Percentiles rank a stretch among this genome's conserved stretches.
These are phyloP conservation scores for Boletus speciosus DNA, from an alignment of 768 basidiomycete genomes.

Conservation along the genomic window DNA sequence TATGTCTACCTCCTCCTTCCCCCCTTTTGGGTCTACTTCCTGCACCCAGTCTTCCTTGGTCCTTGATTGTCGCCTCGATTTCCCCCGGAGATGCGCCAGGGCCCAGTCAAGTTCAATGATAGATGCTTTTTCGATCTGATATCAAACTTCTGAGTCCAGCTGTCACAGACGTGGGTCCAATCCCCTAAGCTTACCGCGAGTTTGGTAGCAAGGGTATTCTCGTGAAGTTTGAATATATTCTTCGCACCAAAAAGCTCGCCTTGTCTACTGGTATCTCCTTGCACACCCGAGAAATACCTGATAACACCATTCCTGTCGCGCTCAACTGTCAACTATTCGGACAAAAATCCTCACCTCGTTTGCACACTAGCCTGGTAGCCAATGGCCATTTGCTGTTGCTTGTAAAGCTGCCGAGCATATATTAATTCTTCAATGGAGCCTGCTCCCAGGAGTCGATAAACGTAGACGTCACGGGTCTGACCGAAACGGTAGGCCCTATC, in stretches of 20 bases:
- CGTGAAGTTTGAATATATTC: slow-evolving; percentile 81
- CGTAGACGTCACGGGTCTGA: slow-evolving; percentile 80
- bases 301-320: background rate
- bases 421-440: slow-evolving; percentile 87
- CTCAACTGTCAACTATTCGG: background rate
- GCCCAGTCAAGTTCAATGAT: slow-evolving; percentile 80
- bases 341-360: slow-evolving; percentile 51
- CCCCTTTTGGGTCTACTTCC: slow-evolving; percentile 44
- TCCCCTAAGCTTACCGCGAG: slow-evolving; percentile 48
- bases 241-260: slow-evolving; percentile 84
- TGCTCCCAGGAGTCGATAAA: slow-evolving; percentile 80
- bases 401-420: slow-evolving; percentile 87
- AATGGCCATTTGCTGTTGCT: slow-evolving; percentile 92
- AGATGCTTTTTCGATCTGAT: slow-evolving; percentile 74
- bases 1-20: slow-evolving; percentile 31
- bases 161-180: background rate
- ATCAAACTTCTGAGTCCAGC: background rate
- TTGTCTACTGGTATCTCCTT: slow-evolving; percentile 68
- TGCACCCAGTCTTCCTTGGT: slow-evolving; percentile 39
- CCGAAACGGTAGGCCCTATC: slow-evolving; percentile 85
- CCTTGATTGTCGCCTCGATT: slow-evolving; percentile 33
- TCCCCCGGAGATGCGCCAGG: slow-evolving; percentile 57
- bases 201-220: slow-evolving; percentile 68
- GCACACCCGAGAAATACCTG: slow-evolving; percentile 80
- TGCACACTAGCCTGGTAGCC: slow-evolving; percentile 82